Conservation (phyloP, 2,329 filamentous ascomycete genomes). For the Sclerotinia trifoliorum region DNA sequence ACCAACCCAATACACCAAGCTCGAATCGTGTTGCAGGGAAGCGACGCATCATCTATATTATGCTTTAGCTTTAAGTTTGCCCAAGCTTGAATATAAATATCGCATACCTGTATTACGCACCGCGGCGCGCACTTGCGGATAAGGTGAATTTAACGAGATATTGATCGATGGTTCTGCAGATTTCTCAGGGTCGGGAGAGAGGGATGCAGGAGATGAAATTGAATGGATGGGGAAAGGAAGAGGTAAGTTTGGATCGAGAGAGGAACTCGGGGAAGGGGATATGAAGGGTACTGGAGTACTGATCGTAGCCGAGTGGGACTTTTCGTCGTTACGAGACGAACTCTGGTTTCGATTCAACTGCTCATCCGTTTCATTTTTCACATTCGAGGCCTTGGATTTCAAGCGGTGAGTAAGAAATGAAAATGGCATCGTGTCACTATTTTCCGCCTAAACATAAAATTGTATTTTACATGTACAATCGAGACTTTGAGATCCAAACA, state of each 20-base stretch:
- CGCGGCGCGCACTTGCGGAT: slow-evolving; percentile 49
- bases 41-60: not conserved
- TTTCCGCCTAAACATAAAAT: not conserved
- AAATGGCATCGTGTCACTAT: not conserved
- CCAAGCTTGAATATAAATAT: slow-evolving; percentile 41
- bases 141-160: slow-evolving; percentile 25
- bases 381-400: not conserved
- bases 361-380: not conserved
- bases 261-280: not conserved
- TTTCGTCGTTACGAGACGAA: not conserved
- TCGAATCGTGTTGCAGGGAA: slow-evolving; percentile 50
- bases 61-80: too few relatives aligned
- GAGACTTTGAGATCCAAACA: not conserved
- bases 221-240: not conserved
- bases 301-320: not conserved
- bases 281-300: not conserved
- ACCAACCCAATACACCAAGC: slow-evolving; percentile 53
- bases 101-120: slow-evolving; percentile 64
- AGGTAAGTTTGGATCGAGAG: not conserved
- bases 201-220: not conserved
- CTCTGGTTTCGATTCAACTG: not conserved
- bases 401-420: not conserved
- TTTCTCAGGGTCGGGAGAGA: slow-evolving; percentile 26
- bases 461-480: not conserved
- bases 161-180: slow-evolving; percentile 14